Percentiles rank a stretch among this genome's conserved stretches.
Evolutionary conservation across 2,329 filamentous ascomycete genomes (phyloP).

Genomic region (Leptographium wingfieldii): DNA sequence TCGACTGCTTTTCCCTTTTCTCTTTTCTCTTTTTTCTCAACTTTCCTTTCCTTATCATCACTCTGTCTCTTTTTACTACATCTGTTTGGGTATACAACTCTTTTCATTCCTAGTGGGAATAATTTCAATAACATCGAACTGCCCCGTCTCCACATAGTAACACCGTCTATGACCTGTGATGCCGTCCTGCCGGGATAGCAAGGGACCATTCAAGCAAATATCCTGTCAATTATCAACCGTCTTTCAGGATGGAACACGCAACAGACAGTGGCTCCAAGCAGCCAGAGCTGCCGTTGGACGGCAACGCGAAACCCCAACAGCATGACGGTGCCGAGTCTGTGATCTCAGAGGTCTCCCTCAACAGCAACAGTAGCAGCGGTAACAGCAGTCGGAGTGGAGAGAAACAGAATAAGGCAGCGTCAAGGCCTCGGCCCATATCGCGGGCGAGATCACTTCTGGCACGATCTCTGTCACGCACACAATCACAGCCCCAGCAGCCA

Average conservation of each 20-base stretch:
- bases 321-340: neutral
- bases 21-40: neutral
- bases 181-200: too few species aligned
- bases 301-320: too few species aligned
- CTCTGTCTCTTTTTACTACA: neutral
- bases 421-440: neutral
- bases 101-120: too few species aligned
- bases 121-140: too few species aligned
- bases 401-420: neutral
- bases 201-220: too few species aligned
- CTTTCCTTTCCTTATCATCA: neutral
- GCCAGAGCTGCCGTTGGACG: too few species aligned
- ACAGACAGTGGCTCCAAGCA: too few species aligned
- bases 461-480: conserved; percentile 3
- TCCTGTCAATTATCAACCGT: too few species aligned
- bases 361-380: neutral
- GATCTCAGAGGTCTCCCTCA: neutral
- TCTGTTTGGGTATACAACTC: neutral
- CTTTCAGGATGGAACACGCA: too few species aligned
- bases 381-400: neutral
- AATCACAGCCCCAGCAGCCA: neutral
- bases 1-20: neutral
- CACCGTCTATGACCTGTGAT: too few species aligned
- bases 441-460: conserved; percentile 2
- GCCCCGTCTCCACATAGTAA: too few species aligned